A percentile compares a stretch with the other conserved stretches of the same genome.
These are phyloP conservation scores for Penicillium sp. DNA, from an alignment of 2,329 filamentous ascomycete genomes.

Conservation along the genomic window DNA sequence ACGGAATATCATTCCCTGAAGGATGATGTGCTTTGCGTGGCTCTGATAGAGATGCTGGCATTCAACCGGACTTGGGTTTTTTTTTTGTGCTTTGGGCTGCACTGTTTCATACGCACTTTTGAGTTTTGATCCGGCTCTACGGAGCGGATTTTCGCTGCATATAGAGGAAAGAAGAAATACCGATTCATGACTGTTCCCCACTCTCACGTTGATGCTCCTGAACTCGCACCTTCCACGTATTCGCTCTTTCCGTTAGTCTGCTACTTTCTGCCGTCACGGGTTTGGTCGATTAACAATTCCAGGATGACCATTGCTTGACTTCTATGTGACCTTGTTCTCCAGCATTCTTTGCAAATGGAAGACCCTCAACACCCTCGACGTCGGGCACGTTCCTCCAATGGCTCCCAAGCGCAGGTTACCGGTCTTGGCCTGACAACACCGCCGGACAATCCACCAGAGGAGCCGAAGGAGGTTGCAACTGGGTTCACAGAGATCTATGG, in stretches of 20 bases:
- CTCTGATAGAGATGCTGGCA: conserved; percentile 20
- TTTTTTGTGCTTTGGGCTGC: conserved; percentile 8
- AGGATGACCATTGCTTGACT: neutral
- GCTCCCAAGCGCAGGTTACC: neutral
- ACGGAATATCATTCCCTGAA: neutral
- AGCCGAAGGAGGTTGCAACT: conserved; percentile 8
- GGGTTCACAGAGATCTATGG: conserved; percentile 26
- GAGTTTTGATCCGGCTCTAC: conserved; percentile 20
- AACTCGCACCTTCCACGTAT: neutral
- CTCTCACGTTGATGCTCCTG: neutral
- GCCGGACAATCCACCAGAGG: neutral
- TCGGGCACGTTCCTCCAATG: conserved; percentile 11
- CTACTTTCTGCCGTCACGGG: neutral
- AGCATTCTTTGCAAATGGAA: conserved; percentile 4
- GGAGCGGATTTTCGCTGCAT: conserved; percentile 20
- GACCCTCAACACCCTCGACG: conserved; percentile 4
- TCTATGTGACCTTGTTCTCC: neutral
- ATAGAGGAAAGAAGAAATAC: conserved; percentile 23
- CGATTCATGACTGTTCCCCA: conserved; percentile 15
- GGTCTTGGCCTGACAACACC: neutral
- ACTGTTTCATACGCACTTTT: conserved; percentile 17
- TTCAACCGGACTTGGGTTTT: conserved; percentile 10
- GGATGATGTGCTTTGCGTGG: conserved; percentile 2
- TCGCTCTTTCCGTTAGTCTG: neutral
- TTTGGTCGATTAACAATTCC: neutral